Percentiles rank a stretch among this genome's conserved stretches.
phyloP scores from a whole-genome alignment of 2,329 filamentous ascomycete species.

The Colletotrichum echinochloae region DNA sequence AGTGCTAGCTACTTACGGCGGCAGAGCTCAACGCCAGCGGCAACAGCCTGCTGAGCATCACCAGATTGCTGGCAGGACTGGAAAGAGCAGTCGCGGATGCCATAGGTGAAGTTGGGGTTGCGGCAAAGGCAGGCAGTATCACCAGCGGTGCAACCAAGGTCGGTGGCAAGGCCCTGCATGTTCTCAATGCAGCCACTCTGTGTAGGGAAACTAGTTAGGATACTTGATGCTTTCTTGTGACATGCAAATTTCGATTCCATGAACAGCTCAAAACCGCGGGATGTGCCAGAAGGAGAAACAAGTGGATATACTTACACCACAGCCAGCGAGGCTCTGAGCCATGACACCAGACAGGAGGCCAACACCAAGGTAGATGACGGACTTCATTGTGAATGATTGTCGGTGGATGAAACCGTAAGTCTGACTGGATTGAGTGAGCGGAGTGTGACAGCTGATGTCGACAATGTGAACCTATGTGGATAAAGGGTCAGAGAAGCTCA shows the following conservation, averaged over 20 bases:
- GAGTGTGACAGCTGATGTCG: neutral
- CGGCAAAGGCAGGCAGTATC: slow-evolving; percentile 62
- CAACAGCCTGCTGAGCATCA: slow-evolving; percentile 52
- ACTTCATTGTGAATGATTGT: slow-evolving; percentile 37
- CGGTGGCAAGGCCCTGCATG: slow-evolving; percentile 58
- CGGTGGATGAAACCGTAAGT: slow-evolving; percentile 6
- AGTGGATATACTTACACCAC: slow-evolving; percentile 62
- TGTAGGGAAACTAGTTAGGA: slow-evolving; percentile 8
- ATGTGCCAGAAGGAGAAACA: neutral
- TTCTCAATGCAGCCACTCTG: slow-evolving; percentile 28
- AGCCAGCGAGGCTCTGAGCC: slow-evolving; percentile 57
- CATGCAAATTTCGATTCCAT: neutral
- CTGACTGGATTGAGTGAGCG: slow-evolving; percentile 27
- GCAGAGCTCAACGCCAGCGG: slow-evolving; percentile 56
- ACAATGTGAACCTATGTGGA: slow-evolving; percentile 13
- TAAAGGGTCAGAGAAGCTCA: slow-evolving; percentile 4
- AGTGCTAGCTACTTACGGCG: slow-evolving; percentile 46
- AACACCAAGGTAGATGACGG: slow-evolving; percentile 31
- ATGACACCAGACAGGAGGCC: slow-evolving; percentile 54
- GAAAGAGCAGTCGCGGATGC: slow-evolving; percentile 63
- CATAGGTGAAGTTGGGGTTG: slow-evolving; percentile 60
- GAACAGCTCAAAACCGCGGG: neutral
- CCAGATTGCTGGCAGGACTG: slow-evolving; percentile 53
- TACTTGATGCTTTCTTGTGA: neutral
- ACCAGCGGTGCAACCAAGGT: slow-evolving; percentile 58